Evolutionary conservation across 2,329 filamentous ascomycete genomes (phyloP).

Genomic region (Trichoderma semiorbis): DNA sequence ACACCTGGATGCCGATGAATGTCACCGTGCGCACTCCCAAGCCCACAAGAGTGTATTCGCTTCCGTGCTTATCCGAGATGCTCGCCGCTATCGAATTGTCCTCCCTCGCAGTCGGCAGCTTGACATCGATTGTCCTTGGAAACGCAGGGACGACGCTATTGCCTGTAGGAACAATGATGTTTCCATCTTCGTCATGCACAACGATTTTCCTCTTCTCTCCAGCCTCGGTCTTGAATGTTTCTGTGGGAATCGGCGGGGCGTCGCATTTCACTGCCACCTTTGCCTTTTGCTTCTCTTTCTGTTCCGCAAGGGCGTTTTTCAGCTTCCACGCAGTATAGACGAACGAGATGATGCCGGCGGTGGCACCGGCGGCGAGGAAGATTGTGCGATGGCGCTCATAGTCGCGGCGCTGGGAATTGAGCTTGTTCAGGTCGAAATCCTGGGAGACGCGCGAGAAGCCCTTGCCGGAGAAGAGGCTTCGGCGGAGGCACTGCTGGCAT

Average conservation of each 20-base stretch:
- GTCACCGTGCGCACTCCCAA: conserved; percentile 86
- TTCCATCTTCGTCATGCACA: conserved; percentile 63
- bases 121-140: conserved; percentile 67
- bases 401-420: conserved; percentile 44
- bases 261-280: conserved; percentile 40
- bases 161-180: conserved; percentile 75
- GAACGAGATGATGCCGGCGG: conserved; percentile 49
- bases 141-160: conserved; percentile 77
- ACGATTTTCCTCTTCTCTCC: conserved; percentile 55
- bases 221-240: conserved; percentile 47
- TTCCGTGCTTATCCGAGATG: conserved; percentile 41
- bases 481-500: conserved; percentile 17
- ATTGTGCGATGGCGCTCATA: conserved; percentile 50
- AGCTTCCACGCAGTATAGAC: conserved; percentile 53
- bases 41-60: conserved; percentile 83
- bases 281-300: conserved; percentile 34
- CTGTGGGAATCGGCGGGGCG: conserved; percentile 36
- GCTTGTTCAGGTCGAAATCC: conserved; percentile 47
- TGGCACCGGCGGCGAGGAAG: conserved; percentile 49
- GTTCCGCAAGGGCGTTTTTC: conserved; percentile 37
- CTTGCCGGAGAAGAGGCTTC: conserved; percentile 31
- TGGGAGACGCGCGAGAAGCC: conserved; percentile 40
- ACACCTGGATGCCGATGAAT: conserved; percentile 86
- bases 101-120: conserved; percentile 34
- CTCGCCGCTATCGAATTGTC: conserved; percentile 37